Conservation (phyloP, 1,284 basidiomycete species). For the Malassezia caprae region DNA sequence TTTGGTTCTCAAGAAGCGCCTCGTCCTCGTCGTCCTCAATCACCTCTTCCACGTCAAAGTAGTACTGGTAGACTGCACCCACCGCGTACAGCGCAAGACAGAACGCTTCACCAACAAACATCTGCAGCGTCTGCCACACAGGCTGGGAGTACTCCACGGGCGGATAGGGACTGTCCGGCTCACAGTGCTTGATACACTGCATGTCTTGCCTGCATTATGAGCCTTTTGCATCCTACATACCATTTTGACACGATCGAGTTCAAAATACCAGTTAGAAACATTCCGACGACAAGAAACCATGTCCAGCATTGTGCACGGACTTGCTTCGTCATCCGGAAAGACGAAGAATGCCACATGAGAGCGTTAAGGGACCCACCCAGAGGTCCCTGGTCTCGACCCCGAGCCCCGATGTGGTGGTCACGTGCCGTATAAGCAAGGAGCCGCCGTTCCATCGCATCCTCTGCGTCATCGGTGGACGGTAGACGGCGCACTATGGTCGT, state of each 20-base stretch:
- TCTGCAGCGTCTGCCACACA: conserved; percentile 47
- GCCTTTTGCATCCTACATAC: conserved; percentile 1
- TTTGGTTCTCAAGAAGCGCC: background rate
- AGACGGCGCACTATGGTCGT: conserved; percentile 28
- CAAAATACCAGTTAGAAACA: conserved; percentile 52
- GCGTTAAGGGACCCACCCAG: background rate
- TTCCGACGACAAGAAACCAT: conserved; percentile 50
- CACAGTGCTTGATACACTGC: conserved; percentile 49
- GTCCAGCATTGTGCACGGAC: background rate
- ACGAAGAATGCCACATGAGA: background rate
- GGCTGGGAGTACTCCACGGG: conserved; percentile 39
- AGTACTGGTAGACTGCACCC: background rate
- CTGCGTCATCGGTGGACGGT: background rate
- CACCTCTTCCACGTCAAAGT: background rate
- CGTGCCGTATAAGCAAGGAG: background rate
- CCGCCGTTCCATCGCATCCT: background rate
- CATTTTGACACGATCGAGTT: conserved; percentile 46
- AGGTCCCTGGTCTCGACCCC: background rate
- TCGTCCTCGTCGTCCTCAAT: conserved; percentile 1
- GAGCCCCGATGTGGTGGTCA: background rate
- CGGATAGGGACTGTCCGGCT: conserved; percentile 22
- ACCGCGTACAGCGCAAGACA: conserved; percentile 34
- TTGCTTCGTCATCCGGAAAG: background rate
- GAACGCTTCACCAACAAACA: conserved; percentile 50
- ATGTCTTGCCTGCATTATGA: conserved; percentile 39